Percentiles rank a stretch among this genome's conserved stretches.
phyloP scores from a whole-genome alignment of 1,139 yeast species.

The Kazachstania sp. region DNA sequence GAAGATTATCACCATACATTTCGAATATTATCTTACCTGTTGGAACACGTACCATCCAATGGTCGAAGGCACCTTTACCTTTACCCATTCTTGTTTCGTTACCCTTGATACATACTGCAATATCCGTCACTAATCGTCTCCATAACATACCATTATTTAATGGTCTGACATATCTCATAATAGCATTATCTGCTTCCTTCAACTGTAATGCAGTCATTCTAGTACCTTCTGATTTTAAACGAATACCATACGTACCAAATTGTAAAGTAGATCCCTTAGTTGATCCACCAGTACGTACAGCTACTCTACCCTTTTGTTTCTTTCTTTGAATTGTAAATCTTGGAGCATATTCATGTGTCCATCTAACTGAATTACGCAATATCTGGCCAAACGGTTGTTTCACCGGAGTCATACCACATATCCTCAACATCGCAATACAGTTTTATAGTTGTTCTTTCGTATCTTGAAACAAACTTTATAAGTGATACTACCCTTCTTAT shows the following conservation, averaged over 20 bases:
- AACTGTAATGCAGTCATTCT: conserved; percentile 85
- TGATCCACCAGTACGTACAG: conserved; percentile 93
- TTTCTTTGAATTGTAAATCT: conserved; percentile 65
- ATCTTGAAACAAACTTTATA: too few relatives aligned
- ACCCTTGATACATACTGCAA: conserved; percentile 93
- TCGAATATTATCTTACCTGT: conserved; percentile 92
- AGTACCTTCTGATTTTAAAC: conserved; percentile 79
- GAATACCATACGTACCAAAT: conserved; percentile 78
- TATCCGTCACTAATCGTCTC: conserved; percentile 74
- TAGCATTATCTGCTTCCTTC: conserved; percentile 81
- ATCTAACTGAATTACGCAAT: conserved; percentile 31
- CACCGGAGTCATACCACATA: background rate
- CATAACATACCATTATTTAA: conserved; percentile 51
- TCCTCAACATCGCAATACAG: background rate
- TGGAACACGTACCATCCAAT: conserved; percentile 95
- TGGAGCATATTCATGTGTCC: conserved; percentile 82
- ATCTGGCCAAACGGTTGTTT: background rate
- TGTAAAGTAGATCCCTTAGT: conserved; percentile 74
- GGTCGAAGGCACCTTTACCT: conserved; percentile 96
- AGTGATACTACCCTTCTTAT: background rate
- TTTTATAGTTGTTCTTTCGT: background rate
- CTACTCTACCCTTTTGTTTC: conserved; percentile 90
- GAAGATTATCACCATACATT: conserved; percentile 60
- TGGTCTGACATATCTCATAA: conserved; percentile 67
- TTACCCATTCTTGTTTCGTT: conserved; percentile 99